Evolutionary conservation across 768 basidiomycete species (phyloP).

Genomic region (Mycena vitilis): DNA sequence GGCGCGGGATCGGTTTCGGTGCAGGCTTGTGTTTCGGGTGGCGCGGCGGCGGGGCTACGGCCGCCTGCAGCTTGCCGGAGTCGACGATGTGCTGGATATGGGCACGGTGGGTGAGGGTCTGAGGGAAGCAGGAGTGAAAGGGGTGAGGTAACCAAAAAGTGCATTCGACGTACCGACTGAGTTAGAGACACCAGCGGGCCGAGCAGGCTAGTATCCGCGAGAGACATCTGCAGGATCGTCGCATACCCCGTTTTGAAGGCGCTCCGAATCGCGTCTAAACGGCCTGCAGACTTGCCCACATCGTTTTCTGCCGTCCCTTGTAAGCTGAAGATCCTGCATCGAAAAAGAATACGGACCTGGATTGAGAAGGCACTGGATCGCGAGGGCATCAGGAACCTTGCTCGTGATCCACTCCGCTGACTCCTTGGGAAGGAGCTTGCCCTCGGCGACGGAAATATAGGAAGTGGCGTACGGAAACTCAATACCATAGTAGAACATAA

Average conservation of each 20-base stretch:
- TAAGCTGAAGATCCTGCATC: not conserved
- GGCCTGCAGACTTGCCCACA: slow-evolving; percentile 49
- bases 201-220: slow-evolving; percentile 39
- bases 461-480: slow-evolving; percentile 52
- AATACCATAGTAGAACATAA: slow-evolving; percentile 73
- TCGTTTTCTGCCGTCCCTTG: slow-evolving; percentile 49
- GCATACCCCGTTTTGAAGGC: slow-evolving; percentile 51
- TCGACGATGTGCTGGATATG: slow-evolving; percentile 32
- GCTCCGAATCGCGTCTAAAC: slow-evolving; percentile 45
- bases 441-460: slow-evolving; percentile 54
- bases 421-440: slow-evolving; percentile 49
- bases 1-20: not conserved
- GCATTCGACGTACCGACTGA: slow-evolving; percentile 35
- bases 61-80: slow-evolving; percentile 13
- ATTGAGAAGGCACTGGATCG: slow-evolving; percentile 56
- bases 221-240: slow-evolving; percentile 37
- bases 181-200: slow-evolving; percentile 43
- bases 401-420: slow-evolving; percentile 46
- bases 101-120: slow-evolving; percentile 29
- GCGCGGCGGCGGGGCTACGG: slow-evolving; percentile 22
- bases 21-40: slow-evolving; percentile 9
- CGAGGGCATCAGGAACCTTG: slow-evolving; percentile 44
- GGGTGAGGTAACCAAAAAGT: not conserved
- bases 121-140: not conserved
- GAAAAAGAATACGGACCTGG: slow-evolving; percentile 45